Percentiles rank a stretch among this genome's conserved stretches.
phyloP scores from a whole-genome alignment of 352 stramenopile genomes.

The Sclerospora graminicola region DNA sequence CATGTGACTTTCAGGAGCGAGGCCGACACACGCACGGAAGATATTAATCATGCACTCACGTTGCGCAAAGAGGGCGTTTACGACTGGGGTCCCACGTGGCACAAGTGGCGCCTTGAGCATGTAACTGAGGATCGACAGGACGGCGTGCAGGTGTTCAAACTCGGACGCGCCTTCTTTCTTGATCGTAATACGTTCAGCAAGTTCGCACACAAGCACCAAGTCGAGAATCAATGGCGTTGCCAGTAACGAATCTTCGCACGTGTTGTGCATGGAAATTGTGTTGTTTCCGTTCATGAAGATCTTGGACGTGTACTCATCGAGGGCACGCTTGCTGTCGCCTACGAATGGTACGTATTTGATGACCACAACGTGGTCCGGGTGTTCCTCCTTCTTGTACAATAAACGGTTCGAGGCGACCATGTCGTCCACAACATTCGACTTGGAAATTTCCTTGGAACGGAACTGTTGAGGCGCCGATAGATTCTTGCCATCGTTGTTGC shows the following conservation, averaged over 20 bases:
- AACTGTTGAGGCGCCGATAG: constrained; percentile 97
- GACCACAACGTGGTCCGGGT: constrained; percentile 99
- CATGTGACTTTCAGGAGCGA: constrained; percentile 98
- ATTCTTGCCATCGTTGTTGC: constrained; percentile 99
- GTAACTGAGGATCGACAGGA: constrained; percentile 97
- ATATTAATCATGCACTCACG: constrained; percentile 97
- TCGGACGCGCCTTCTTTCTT: constrained; percentile 83
- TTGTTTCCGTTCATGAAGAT: constrained; percentile 99
- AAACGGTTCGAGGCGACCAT: constrained; percentile 97
- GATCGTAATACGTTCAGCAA: constrained; percentile 94
- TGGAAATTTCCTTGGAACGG: constrained; percentile 99
- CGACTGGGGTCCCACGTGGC: constrained; percentile 95
- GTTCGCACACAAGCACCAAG: constrained; percentile 95
- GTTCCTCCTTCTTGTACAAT: constrained; percentile 96
- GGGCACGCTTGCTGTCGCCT: constrained; percentile 97
- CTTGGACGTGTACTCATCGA: constrained; percentile 99
- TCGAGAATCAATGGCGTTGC: constrained; percentile 98
- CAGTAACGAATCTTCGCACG: constrained; percentile 98
- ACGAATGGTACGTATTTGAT: constrained; percentile 99
- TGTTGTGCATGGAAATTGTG: constrained; percentile 99
- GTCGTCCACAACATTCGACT: constrained; percentile 98
- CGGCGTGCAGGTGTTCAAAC: constrained; percentile 94
- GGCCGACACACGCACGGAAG: constrained; percentile 94
- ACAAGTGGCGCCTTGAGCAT: constrained; percentile 99
- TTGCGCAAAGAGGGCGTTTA: constrained; percentile 98